Evolutionary conservation across 495 filamentous ascomycete species (phyloP).

Genomic region (Aspergillus kassunensis): DNA sequence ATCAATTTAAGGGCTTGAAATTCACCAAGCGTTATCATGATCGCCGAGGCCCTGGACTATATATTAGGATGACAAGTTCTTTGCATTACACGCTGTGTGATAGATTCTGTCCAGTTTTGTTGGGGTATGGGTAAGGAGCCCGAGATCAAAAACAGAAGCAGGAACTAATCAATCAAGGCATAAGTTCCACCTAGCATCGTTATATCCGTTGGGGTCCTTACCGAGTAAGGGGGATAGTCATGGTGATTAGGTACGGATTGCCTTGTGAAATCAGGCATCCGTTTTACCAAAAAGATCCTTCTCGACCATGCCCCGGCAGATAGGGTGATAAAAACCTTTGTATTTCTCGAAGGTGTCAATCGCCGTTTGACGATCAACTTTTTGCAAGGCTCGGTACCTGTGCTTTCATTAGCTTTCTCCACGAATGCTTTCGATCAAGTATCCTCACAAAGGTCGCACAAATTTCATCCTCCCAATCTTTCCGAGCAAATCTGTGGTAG

Average conservation of each 20-base stretch:
- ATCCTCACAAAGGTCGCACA: constrained; percentile 68
- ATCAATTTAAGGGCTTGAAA: too few relatives aligned
- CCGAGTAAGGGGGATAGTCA: too few relatives aligned
- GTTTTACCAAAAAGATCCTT: constrained; percentile 68
- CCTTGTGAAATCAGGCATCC: constrained; percentile 11
- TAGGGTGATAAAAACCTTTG: constrained; percentile 91
- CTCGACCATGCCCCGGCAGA: constrained; percentile 76
- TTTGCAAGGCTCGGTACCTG: constrained; percentile 64
- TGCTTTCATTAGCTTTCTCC: constrained; percentile 14
- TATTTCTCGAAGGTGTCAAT: constrained; percentile 80
- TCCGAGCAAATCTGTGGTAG: constrained; percentile 69
- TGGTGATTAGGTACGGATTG: not conserved
- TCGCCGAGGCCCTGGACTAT: too few relatives aligned
- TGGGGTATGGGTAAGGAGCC: too few relatives aligned
- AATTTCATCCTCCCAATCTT: constrained; percentile 95
- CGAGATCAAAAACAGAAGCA: too few relatives aligned
- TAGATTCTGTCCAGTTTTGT: too few relatives aligned
- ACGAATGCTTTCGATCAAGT: not conserved
- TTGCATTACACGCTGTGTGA: too few relatives aligned
- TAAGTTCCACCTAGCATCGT: too few relatives aligned
- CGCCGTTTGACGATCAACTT: constrained; percentile 68
- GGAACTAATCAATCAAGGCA: too few relatives aligned
- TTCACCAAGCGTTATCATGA: too few relatives aligned
- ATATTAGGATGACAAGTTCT: too few relatives aligned
- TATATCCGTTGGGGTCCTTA: too few relatives aligned